Evolutionary conservation across 805 yeast species (phyloP).

Genomic region (Babjeviella inositovora): DNA sequence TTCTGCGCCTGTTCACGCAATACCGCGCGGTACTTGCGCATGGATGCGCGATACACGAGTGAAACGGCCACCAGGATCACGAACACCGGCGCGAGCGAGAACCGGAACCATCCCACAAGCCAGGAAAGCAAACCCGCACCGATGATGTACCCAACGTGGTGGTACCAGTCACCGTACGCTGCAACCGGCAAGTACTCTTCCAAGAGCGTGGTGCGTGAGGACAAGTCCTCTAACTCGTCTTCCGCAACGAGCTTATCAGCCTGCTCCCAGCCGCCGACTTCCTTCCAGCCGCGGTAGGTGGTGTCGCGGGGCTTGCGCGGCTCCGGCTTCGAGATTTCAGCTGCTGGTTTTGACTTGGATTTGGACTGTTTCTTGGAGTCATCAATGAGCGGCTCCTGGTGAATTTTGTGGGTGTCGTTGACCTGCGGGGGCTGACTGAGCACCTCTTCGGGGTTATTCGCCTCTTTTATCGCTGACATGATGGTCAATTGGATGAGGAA

Average conservation of each 20-base stretch:
- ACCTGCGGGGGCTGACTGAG: too few relatives aligned
- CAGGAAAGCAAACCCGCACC: conserved; percentile 61
- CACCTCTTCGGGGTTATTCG: too few relatives aligned
- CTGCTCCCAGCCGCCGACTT: conserved; percentile 76
- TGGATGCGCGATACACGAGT: conserved; percentile 66
- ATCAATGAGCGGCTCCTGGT: too few relatives aligned
- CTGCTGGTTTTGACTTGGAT: too few relatives aligned
- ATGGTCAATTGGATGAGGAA: too few relatives aligned
- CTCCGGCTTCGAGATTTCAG: too few relatives aligned
- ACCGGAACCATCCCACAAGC: conserved; percentile 60
- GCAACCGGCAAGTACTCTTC: conserved; percentile 64
- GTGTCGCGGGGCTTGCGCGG: conserved; percentile 42
- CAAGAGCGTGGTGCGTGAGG: conserved; percentile 53
- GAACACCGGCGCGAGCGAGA: conserved; percentile 71
- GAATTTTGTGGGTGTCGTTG: too few relatives aligned
- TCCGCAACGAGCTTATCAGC: conserved; percentile 44
- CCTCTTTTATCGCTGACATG: too few relatives aligned
- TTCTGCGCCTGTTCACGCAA: conserved; percentile 75
- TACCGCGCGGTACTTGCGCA: conserved; percentile 59
- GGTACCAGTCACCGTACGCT: conserved; percentile 93
- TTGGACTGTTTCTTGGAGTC: too few relatives aligned
- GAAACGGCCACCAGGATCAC: conserved; percentile 48
- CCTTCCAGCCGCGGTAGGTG: conserved; percentile 86
- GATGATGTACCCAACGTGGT: conserved; percentile 59
- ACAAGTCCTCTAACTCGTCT: conserved; percentile 59